Conservation (phyloP, 139 green algal genomes). For the Haematococcus lacustris region DNA sequence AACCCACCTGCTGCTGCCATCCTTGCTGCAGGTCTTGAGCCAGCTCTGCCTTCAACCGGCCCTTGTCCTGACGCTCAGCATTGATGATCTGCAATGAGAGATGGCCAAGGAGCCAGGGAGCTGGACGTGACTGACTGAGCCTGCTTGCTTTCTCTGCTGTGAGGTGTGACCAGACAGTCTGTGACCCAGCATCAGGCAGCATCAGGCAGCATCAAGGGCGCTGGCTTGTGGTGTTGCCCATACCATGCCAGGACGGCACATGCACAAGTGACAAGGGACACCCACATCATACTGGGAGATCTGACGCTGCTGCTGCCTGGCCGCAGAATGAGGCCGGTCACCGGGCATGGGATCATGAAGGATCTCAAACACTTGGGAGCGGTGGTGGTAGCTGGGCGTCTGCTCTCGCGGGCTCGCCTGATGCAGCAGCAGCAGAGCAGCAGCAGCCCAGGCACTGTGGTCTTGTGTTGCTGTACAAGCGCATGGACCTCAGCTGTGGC, state of each 20-base stretch:
- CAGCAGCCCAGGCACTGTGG: background rate
- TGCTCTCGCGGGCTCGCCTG: background rate
- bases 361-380: background rate
- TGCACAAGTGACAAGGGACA: background rate
- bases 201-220: background rate
- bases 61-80: background rate
- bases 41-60: constrained; percentile 20
- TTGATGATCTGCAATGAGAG: constrained; percentile 17
- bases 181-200: background rate
- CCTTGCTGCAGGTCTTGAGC: constrained; percentile 14
- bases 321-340: background rate
- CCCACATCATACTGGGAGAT: background rate
- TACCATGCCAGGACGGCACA: too few relatives aligned
- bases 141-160: background rate
- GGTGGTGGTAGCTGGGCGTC: background rate
- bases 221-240: too few relatives aligned
- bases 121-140: too few relatives aligned
- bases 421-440: background rate
- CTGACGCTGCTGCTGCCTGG: background rate
- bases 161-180: background rate
- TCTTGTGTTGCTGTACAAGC: background rate
- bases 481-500: background rate
- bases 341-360: background rate
- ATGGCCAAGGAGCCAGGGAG: background rate
- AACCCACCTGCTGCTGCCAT: constrained; percentile 23